Conservation (phyloP, 805 yeast species). For the Debaryomyces prosopidis region DNA sequence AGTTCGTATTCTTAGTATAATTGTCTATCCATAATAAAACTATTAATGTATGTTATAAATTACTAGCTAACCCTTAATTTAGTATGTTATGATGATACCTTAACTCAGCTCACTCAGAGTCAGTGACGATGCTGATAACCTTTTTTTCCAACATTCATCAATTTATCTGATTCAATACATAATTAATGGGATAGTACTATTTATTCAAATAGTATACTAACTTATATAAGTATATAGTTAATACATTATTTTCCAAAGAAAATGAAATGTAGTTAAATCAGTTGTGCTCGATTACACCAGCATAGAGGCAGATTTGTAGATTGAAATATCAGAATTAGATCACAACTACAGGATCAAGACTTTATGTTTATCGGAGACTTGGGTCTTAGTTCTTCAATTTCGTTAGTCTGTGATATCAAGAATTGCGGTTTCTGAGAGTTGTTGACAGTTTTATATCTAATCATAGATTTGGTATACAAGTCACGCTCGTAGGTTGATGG, state of each 20-base stretch:
- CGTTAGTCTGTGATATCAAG: constrained; percentile 63
- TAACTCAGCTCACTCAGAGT: constrained; percentile 62
- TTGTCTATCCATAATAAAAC: too few species aligned
- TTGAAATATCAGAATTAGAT: too few species aligned
- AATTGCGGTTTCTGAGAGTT: constrained; percentile 44
- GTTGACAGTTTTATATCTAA: constrained; percentile 26
- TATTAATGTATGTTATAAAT: not conserved
- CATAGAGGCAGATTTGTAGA: too few species aligned
- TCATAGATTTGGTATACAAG: constrained; percentile 28
- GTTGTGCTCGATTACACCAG: too few species aligned
- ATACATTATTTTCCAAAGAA: not conserved
- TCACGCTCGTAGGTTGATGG: constrained; percentile 32
- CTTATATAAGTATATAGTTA: not conserved
- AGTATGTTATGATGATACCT: constrained; percentile 48
- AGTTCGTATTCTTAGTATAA: not conserved
- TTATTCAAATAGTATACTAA: not conserved
- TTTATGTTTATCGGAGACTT: constrained; percentile 57
- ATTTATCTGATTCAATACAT: constrained; percentile 21
- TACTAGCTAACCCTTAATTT: not conserved
- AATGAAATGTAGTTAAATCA: not conserved
- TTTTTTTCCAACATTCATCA: constrained; percentile 53
- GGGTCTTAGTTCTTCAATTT: constrained; percentile 81
- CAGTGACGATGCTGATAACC: constrained; percentile 49
- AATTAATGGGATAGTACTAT: not conserved
- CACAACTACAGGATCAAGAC: not conserved